Conservation (phyloP, 768 basidiomycete genomes). For the Leccinum imitatum region DNA sequence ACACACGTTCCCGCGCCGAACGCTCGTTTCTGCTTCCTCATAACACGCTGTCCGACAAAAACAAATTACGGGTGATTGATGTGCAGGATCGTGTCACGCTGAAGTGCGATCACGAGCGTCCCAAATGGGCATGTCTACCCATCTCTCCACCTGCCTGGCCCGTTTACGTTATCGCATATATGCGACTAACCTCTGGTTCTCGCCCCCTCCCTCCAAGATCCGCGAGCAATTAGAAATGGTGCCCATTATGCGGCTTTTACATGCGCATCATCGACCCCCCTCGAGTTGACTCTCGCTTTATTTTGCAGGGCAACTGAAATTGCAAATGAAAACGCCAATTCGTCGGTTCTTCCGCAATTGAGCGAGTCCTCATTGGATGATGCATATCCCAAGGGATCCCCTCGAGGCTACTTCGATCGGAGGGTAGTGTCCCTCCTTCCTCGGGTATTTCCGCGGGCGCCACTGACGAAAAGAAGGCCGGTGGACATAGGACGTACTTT, state of each 20-base stretch:
- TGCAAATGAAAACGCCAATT: neutral
- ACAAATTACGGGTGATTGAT: neutral
- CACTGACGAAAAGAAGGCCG: neutral
- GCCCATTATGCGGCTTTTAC: neutral
- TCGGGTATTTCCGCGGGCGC: neutral
- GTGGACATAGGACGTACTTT: neutral
- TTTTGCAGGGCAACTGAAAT: neutral
- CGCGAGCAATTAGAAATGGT: slow-evolving; percentile 2
- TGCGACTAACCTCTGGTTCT: slow-evolving; percentile 5
- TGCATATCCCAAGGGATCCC: neutral
- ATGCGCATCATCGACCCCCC: neutral
- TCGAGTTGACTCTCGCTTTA: neutral
- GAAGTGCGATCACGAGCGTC: neutral
- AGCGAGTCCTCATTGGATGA: neutral
- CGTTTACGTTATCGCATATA: slow-evolving; percentile 18
- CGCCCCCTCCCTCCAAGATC: neutral
- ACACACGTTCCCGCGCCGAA: neutral
- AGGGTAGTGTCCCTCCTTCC: neutral
- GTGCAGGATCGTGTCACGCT: neutral
- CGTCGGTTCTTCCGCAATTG: neutral
- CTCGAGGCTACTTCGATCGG: neutral
- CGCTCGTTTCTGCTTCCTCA: neutral
- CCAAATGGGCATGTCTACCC: slow-evolving; percentile 1
- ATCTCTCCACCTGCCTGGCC: neutral
- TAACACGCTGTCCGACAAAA: neutral